Conservation (phyloP, 805 yeast species). For the Ogataea zsoltii region DNA sequence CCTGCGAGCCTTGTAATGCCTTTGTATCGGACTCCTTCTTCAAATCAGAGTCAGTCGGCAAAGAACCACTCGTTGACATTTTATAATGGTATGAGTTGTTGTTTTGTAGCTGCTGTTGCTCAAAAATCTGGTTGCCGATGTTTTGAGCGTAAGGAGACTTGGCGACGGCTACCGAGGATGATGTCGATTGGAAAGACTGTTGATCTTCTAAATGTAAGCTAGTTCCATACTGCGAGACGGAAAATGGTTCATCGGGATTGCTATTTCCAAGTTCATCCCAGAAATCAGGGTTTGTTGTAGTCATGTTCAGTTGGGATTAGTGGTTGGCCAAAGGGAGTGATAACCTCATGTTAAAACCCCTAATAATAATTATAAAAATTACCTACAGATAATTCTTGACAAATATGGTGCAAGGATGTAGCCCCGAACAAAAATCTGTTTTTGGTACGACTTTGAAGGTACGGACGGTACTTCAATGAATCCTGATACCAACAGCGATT, state of each 20-base stretch:
- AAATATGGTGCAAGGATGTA: too few relatives aligned
- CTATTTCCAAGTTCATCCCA: conserved; percentile 11
- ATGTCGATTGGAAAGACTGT: background rate
- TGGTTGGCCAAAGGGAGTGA: too few relatives aligned
- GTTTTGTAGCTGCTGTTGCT: conserved; percentile 19
- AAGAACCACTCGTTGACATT: background rate
- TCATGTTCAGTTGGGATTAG: conserved; percentile 8
- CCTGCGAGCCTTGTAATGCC: background rate
- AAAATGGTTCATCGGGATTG: conserved; percentile 2
- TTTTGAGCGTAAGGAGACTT: background rate
- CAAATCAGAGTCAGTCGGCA: background rate
- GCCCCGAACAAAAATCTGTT: too few relatives aligned
- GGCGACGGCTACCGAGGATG: background rate
- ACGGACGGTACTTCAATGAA: too few relatives aligned
- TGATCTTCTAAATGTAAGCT: background rate
- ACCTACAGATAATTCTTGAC: too few relatives aligned
- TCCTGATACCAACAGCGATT: too few relatives aligned
- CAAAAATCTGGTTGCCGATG: conserved; percentile 8
- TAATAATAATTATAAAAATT: too few relatives aligned
- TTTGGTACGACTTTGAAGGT: too few relatives aligned
- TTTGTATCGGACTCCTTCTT: background rate
- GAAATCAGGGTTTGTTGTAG: conserved; percentile 7
- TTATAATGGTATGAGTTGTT: conserved; percentile 5
- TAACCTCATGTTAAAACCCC: too few relatives aligned
- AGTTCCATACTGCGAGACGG: background rate